Conservation (phyloP, 2,329 filamentous ascomycete species). For the Pseudopithomyces chartarum region DNA sequence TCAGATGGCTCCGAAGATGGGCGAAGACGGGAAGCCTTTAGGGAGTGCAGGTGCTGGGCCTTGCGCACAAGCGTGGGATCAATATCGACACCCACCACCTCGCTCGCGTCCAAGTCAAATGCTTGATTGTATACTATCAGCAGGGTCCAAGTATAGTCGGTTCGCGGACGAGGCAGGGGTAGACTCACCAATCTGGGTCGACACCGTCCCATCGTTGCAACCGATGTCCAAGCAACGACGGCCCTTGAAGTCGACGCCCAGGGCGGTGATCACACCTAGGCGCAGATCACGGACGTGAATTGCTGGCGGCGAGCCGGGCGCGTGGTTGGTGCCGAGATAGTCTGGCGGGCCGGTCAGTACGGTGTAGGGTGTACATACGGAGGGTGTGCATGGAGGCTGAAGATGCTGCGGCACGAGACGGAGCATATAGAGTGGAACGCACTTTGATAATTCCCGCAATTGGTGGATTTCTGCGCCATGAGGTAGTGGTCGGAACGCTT, state of each 20-base stretch:
- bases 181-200: constrained; percentile 45
- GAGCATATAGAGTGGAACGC: constrained; percentile 19
- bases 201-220: constrained; percentile 46
- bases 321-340: constrained; percentile 45
- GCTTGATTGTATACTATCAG: constrained; percentile 40
- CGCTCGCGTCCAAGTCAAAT: constrained; percentile 43
- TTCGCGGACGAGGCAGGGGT: constrained; percentile 30
- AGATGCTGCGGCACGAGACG: constrained; percentile 18
- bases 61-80: constrained; percentile 43
- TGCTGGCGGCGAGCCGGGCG: constrained; percentile 36
- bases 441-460: constrained; percentile 42
- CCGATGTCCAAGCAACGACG: constrained; percentile 47
- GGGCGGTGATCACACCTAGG: constrained; percentile 35
- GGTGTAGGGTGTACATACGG: not conserved
- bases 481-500: constrained; percentile 13
- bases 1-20: constrained; percentile 23
- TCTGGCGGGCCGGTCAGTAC: constrained; percentile 31
- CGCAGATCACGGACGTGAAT: constrained; percentile 46
- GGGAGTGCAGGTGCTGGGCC: constrained; percentile 42
- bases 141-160: constrained; percentile 33
- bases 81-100: constrained; percentile 47
- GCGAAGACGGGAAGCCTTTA: constrained; percentile 42
- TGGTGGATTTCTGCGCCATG: constrained; percentile 31
- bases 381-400: constrained; percentile 12
- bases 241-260: constrained; percentile 39